These are phyloP conservation scores for Trichoderma asperellum DNA, from an alignment of 2,329 filamentous ascomycete species.

Conservation along the genomic window DNA sequence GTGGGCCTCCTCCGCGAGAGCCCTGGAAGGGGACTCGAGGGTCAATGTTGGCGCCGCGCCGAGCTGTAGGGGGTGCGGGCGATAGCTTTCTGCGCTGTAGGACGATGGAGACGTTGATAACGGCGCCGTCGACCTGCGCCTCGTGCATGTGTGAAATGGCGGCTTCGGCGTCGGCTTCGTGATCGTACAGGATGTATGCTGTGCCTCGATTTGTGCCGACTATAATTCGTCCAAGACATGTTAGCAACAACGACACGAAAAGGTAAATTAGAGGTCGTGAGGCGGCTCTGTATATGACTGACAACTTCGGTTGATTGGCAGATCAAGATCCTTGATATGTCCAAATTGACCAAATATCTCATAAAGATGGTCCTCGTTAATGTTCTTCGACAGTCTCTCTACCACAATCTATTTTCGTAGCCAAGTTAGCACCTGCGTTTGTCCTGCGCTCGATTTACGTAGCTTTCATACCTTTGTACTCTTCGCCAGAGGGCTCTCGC, in stretches of 20 bases:
- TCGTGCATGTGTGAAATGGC: slow-evolving; percentile 98
- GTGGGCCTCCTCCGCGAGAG: slow-evolving; percentile 41
- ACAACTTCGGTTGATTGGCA: slow-evolving; percentile 89
- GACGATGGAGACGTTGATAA: slow-evolving; percentile 86
- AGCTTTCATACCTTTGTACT: slow-evolving; percentile 56
- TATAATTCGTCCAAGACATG: slow-evolving; percentile 40
- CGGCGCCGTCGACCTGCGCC: slow-evolving; percentile 83
- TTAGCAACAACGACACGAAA: background rate
- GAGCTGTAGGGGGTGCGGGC: slow-evolving; percentile 72
- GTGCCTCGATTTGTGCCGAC: slow-evolving; percentile 90
- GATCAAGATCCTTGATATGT: slow-evolving; percentile 80
- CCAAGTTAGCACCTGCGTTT: background rate
- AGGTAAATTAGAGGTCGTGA: background rate
- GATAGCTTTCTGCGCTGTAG: slow-evolving; percentile 83
- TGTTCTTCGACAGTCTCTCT: slow-evolving; percentile 93
- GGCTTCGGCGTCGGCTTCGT: slow-evolving; percentile 77
- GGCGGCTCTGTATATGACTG: slow-evolving; percentile 40
- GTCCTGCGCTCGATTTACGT: background rate
- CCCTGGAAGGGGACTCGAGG: slow-evolving; percentile 46
- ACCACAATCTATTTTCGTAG: slow-evolving; percentile 77
- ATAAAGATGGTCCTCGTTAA: slow-evolving; percentile 82
- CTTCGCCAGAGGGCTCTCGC: slow-evolving; percentile 45
- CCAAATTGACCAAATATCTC: slow-evolving; percentile 95
- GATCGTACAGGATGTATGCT: slow-evolving; percentile 84
- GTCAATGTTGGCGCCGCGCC: slow-evolving; percentile 63